phyloP scores from a whole-genome alignment of 805 yeast species.

The Myxozyma vanderwaltii region DNA sequence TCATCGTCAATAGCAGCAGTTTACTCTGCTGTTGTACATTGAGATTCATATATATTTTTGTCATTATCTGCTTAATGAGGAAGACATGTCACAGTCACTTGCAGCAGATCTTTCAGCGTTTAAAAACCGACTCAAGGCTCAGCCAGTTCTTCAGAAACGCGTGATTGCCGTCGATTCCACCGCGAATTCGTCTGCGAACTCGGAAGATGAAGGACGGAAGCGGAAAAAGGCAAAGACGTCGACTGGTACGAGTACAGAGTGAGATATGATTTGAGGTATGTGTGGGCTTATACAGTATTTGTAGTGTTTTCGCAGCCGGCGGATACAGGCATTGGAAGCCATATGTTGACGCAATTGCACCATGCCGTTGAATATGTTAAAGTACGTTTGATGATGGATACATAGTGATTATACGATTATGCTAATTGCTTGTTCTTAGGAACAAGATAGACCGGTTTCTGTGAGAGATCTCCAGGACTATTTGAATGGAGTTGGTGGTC shows the following conservation, averaged over 20 bases:
- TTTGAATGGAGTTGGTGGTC: slow-evolving; percentile 61
- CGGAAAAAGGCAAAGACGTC: slow-evolving; percentile 26
- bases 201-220: slow-evolving; percentile 23
- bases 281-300: neutral
- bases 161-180: slow-evolving; percentile 6
- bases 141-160: slow-evolving; percentile 50
- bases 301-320: slow-evolving; percentile 44
- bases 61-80: neutral
- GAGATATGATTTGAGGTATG: neutral
- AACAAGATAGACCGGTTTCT: slow-evolving; percentile 67
- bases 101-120: slow-evolving; percentile 66
- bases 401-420: neutral
- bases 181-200: slow-evolving; percentile 10
- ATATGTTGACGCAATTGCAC: slow-evolving; percentile 81
- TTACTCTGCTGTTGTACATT: too few species aligned
- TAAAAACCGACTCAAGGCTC: slow-evolving; percentile 59
- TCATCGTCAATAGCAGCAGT: too few species aligned
- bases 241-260: slow-evolving; percentile 15
- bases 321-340: slow-evolving; percentile 50
- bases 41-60: too few species aligned
- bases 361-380: slow-evolving; percentile 91
- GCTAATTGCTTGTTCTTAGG: slow-evolving; percentile 17
- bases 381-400: slow-evolving; percentile 37
- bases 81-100: slow-evolving; percentile 40
- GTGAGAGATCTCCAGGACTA: slow-evolving; percentile 67